phyloP scores from a whole-genome alignment of 2,329 filamentous ascomycete species.

The Cercospora janseana region DNA sequence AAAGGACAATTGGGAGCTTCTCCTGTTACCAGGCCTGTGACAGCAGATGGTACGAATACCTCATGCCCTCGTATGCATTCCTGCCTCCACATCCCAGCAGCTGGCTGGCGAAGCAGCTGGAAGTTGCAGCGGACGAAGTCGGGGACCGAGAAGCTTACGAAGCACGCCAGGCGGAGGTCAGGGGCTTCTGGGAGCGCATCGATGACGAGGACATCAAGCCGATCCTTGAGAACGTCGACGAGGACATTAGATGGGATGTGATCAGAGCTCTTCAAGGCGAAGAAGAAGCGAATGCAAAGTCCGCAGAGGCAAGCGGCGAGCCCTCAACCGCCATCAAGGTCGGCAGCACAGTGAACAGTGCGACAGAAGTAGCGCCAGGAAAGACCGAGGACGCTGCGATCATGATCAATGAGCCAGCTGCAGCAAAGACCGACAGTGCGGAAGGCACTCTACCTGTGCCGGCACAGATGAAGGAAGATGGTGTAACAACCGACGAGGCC shows the following conservation, averaged over 20 bases:
- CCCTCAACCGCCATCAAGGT: slow-evolving; percentile 36
- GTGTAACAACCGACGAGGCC: slow-evolving; percentile 7
- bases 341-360: slow-evolving; percentile 18
- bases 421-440: slow-evolving; percentile 8
- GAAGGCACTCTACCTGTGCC: slow-evolving; percentile 5
- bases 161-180: slow-evolving; percentile 71
- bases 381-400: slow-evolving; percentile 36
- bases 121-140: slow-evolving; percentile 71
- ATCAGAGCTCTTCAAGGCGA: slow-evolving; percentile 57
- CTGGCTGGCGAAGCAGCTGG: slow-evolving; percentile 78
- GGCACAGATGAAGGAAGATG: slow-evolving; percentile 16
- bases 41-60: slow-evolving; percentile 94
- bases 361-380: slow-evolving; percentile 23
- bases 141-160: slow-evolving; percentile 68
- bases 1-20: slow-evolving; percentile 84
- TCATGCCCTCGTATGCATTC: slow-evolving; percentile 90
- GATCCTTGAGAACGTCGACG: slow-evolving; percentile 59
- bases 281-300: slow-evolving; percentile 37
- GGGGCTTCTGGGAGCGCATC: slow-evolving; percentile 76
- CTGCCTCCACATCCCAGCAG: slow-evolving; percentile 88
- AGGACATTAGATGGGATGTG: slow-evolving; percentile 62
- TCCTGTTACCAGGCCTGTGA: slow-evolving; percentile 95
- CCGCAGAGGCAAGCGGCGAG: slow-evolving; percentile 36
- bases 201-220: slow-evolving; percentile 79
- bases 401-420: slow-evolving; percentile 31